Conservation (phyloP, 495 filamentous ascomycete genomes). For the Neurospora pannonica region DNA sequence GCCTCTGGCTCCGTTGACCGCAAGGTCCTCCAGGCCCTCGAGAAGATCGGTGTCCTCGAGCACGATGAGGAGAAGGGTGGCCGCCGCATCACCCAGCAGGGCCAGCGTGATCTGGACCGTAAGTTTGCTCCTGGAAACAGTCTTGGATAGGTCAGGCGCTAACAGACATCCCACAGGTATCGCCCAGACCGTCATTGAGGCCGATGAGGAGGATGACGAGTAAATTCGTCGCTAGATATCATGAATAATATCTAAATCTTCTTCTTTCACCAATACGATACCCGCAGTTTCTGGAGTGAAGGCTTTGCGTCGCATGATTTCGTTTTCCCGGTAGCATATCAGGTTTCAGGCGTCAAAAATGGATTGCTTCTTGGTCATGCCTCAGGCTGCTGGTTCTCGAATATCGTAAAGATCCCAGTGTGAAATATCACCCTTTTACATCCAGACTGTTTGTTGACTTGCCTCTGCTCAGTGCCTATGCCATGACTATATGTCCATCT, state of each 20-base stretch:
- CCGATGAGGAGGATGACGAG: slow-evolving; percentile 56
- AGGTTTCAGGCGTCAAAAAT: slow-evolving; percentile 30
- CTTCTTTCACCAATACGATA: background rate
- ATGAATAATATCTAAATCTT: slow-evolving; percentile 3
- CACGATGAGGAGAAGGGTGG: slow-evolving; percentile 94
- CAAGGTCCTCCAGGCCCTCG: slow-evolving; percentile 88
- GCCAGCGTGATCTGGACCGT: slow-evolving; percentile 98
- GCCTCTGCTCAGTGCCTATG: background rate
- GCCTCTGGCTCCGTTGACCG: slow-evolving; percentile 91
- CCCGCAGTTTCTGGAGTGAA: slow-evolving; percentile 1
- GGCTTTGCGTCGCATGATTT: slow-evolving; percentile 16
- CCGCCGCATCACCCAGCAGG: slow-evolving; percentile 89
- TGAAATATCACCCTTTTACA: background rate
- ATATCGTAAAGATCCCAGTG: background rate
- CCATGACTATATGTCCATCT: background rate
- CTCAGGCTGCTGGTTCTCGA: background rate
- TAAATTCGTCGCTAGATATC: slow-evolving; percentile 25
- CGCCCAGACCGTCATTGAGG: slow-evolving; percentile 64
- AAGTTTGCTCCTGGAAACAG: slow-evolving; percentile 4
- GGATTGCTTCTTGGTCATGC: slow-evolving; percentile 25
- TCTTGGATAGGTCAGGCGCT: background rate
- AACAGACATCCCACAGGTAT: slow-evolving; percentile 37
- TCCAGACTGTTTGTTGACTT: slow-evolving; percentile 48
- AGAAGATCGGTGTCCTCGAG: slow-evolving; percentile 98
- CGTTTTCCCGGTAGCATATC: slow-evolving; percentile 28